Evolutionary conservation across 1,284 basidiomycete genomes (phyloP).

Genomic region (Singerocomus rubriflavus): DNA sequence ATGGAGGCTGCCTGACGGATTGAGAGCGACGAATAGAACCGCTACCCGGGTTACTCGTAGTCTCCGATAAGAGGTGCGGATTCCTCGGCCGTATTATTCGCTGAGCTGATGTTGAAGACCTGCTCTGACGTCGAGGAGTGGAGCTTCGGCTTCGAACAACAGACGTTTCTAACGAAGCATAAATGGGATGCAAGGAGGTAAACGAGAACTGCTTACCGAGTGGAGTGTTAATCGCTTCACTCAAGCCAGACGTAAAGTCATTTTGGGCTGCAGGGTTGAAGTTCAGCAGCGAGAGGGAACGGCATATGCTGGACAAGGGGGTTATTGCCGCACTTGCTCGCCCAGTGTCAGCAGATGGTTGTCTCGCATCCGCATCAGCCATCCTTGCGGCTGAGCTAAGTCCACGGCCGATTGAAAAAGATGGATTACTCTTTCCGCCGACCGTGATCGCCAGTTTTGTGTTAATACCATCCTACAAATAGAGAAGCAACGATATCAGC

Average conservation of each 20-base stretch:
- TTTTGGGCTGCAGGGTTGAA: neutral
- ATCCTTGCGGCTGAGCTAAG: neutral
- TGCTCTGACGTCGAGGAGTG: neutral
- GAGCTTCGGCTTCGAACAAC: neutral
- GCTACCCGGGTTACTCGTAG: neutral
- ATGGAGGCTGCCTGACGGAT: conserved; percentile 6
- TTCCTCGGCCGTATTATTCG: neutral
- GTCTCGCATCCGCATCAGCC: neutral
- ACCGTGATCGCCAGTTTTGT: conserved; percentile 4
- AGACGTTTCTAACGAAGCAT: too few relatives aligned
- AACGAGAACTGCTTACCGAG: conserved; percentile 1
- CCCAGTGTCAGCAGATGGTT: neutral
- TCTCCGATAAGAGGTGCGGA: neutral
- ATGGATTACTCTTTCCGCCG: neutral
- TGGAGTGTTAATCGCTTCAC: conserved; percentile 1
- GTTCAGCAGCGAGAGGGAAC: neutral
- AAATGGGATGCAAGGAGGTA: too few relatives aligned
- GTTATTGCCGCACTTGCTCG: neutral
- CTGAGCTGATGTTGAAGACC: neutral
- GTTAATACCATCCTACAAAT: conserved; percentile 8
- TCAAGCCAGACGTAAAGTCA: neutral
- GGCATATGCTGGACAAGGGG: neutral
- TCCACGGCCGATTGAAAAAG: neutral
- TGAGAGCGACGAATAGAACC: neutral
- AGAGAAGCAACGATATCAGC: too few relatives aligned